Conservation (phyloP, 2,329 filamentous ascomycete genomes). For the Tolypocladium amazonense region DNA sequence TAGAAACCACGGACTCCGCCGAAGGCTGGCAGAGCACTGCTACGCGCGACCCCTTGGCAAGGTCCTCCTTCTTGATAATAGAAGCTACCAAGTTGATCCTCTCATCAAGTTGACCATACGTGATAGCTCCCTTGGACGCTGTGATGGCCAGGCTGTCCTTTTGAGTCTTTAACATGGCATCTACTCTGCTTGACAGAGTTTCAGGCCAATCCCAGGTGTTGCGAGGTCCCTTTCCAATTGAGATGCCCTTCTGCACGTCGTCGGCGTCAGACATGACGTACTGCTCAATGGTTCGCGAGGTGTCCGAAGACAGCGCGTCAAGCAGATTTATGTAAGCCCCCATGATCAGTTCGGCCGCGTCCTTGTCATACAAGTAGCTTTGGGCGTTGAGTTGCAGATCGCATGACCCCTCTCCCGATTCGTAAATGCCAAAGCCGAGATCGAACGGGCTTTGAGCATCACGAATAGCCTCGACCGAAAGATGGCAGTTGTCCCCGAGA, state of each 20-base stretch:
- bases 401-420: conserved; percentile 2
- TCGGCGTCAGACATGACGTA: not conserved
- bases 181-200: not conserved
- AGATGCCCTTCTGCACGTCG: not conserved
- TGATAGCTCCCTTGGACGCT: not conserved
- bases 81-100: not conserved
- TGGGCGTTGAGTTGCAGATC: conserved; percentile 3
- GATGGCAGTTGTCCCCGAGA: conserved; percentile 9
- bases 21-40: conserved; percentile 23
- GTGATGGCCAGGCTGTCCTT: not conserved
- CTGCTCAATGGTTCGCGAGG: not conserved
- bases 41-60: conserved; percentile 12
- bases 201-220: not conserved
- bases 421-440: conserved; percentile 6
- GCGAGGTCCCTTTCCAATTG: not conserved
- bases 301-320: not conserved
- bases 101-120: not conserved
- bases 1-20: conserved; percentile 19
- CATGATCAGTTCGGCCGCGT: conserved; percentile 1
- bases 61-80: not conserved
- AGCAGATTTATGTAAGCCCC: conserved; percentile 5
- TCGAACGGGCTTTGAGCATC: conserved; percentile 10
- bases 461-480: conserved; percentile 9
- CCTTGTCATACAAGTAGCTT: conserved; percentile 2
- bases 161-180: not conserved